Base-by-base conservation (phyloP, 805 yeast species). In the Candida quercuum region DNA sequence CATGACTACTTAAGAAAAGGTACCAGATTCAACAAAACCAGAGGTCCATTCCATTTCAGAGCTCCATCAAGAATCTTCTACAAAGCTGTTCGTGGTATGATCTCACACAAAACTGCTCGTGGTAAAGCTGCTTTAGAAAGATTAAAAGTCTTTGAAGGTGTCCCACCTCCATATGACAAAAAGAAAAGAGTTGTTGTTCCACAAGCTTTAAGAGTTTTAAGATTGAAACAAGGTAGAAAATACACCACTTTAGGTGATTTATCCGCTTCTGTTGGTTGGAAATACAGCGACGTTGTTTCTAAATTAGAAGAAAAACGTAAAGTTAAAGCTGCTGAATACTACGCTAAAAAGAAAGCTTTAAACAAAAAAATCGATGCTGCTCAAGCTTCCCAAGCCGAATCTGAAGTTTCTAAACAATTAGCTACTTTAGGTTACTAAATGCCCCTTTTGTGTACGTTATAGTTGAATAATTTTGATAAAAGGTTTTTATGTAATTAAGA, bases 31-130 rank as follows among this genome's bases (percentile, higher is more conserved):
- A 93, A 93, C 95, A 88, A 88, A 78, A 83, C 79, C 65, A 84
- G 88, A 72, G 99, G 99, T 78, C 98, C 98, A 66, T 93, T 91
- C 97, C 99, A 93, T 73, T 93, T 93, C 96, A 93, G 98, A 77
- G 99, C 99, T 52, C 99, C 99, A 72, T 89, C 98, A 52, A 88
- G 98, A 78, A 91, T 93, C 75, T 88, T 93, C 76, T 89, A 89
- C 94, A 93, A 93, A 85, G 97, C 99, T 66, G 74, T 93, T 70
- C 86, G 96, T 71, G 99, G 99, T 77, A 93, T 93, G 99, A 76
- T 93, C 64, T 77, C 96, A 69, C 98, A 93, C 89, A 93, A 93
- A 88, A 93, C 99, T 59, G 93, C 98, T 61, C 93, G 98, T 76
- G 99, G 99, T 75, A 85, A 86, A 79, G 98, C 98, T 68, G 99